Base-by-base conservation (phyloP, 306 rosid species). In the Acmispon strigosus region DNA sequence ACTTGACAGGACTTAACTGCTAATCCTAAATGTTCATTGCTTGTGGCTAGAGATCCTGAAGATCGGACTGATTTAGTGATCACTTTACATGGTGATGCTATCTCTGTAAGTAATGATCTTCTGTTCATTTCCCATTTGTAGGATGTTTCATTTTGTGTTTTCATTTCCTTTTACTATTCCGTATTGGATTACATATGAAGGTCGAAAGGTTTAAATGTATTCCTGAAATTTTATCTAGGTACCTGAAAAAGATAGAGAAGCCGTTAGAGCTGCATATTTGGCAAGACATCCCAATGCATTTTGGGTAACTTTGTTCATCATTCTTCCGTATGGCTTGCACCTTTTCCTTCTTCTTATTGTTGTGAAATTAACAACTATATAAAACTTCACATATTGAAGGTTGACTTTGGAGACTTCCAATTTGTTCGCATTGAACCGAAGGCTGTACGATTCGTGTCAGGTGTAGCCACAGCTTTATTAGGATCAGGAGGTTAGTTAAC, bases 391-490 rank as follows among this genome's bases (percentile, higher is more conserved):
- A 13, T 59, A 60, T 39, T 87, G 86, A 89, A 94, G 98, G 97
- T 89, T 86, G 98, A 90, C 88, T 94, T 91, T 75, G 98, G 92
- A n/a, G 98, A 94, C 88, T 90, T 94, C 83, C 83, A 80, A 62
- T 94, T 94, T 82, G 34, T 89, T 77, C 96, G 90, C 57, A 87
- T 94, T 72, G 83, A 89, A 80, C 97, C 96, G 20, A 89, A 81
- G 87, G 86, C 58, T 71, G 85, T 87, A 73, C 84, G 84, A 36
- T 90, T 84, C 42, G 97, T 94, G 73, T 87, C 98, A 24, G 97
- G 96, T 76, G 92, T 90, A 54, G 98, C 98, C 56, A 90, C 98
- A 16, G 96, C 97, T 56, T 77, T 86, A 73, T 77, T 90, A 83
- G 92, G 96, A 81, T 89, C 98, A 34, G 98, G 98, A 94, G 98